Evolutionary conservation across 805 yeast species (phyloP).

Genomic region (Hanseniaspora nectarophila): DNA sequence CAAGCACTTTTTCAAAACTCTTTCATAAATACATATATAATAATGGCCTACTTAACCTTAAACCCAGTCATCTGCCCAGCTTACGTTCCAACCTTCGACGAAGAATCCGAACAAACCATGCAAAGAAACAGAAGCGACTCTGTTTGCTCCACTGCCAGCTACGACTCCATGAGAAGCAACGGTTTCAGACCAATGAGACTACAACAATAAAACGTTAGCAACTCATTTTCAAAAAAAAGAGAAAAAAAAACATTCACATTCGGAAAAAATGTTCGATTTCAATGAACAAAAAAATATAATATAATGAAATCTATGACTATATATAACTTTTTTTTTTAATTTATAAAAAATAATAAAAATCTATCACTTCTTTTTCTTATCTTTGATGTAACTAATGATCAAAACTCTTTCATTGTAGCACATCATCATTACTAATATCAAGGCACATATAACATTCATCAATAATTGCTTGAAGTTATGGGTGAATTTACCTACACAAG

Average conservation of each 20-base stretch:
- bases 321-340: background rate
- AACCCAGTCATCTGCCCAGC: slow-evolving; percentile 12
- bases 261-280: too few relatives aligned
- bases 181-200: slow-evolving; percentile 12
- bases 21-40: background rate
- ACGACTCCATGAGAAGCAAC: slow-evolving; percentile 1
- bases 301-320: background rate
- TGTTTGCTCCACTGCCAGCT: slow-evolving; percentile 1
- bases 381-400: background rate
- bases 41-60: slow-evolving; percentile 14
- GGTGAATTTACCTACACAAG: slow-evolving; percentile 24
- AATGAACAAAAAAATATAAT: too few relatives aligned
- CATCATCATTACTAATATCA: background rate
- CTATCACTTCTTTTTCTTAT: background rate
- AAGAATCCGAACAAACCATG: background rate
- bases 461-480: slow-evolving; percentile 11
- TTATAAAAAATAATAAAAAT: background rate
- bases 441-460: background rate
- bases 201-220: background rate
- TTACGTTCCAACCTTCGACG: slow-evolving; percentile 4
- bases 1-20: too few relatives aligned
- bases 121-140: slow-evolving; percentile 10
- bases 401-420: slow-evolving; percentile 10
- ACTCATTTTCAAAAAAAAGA: background rate
- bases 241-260: background rate